Base-by-base conservation (phyloP, 78 protist genomes). In the Dictyostelium brefeldianum region DNA sequence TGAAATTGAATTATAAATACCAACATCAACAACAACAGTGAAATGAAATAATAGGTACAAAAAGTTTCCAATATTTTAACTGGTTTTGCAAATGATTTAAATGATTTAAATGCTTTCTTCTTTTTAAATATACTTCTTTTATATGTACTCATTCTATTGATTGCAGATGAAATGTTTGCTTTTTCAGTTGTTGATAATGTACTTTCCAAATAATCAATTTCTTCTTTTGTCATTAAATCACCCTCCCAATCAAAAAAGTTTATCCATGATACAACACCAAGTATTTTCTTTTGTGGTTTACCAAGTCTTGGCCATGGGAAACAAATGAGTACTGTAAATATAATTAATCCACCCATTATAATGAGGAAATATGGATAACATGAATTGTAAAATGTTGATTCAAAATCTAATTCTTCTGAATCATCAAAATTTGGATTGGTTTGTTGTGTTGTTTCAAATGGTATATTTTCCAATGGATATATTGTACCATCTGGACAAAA, bases 161-260 rank as follows among this genome's bases (percentile, higher is more conserved):
- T 65, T 8, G 18, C 10, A 3, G 43, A 36, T 36, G 43, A 51
- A 14, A 51, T 51, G 18, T 54, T 54, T 54, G 59, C 59, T 54
- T 54, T 54, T 51, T 8, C 43, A 36, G 56, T 14, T 22, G 1
- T 0, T 36, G 43, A 2, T 12, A 36, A 36, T 36, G 43, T 27
- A 18, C 46, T 7, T 25, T 83, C 90, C 10, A 69, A 15, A 53
- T 82, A 82, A 4, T 82, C 89, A 14, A 57, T 56, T 12, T 71
- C 80, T 2, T 51, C 80, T 5, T 48, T 83, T 50, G 10, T 50
- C 81, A 73, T 69, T 12, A 31, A 64, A 10, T 83, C 90, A 2
- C 90, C 90, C n/a, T 69, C 73, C 90, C 79, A 73, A 73, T 83
- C 90, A 70, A 70, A 83, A 6, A 83, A 83, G 4, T 83, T 83